Conservation (phyloP, 768 basidiomycete species). For the Amanita thiersii region DNA sequence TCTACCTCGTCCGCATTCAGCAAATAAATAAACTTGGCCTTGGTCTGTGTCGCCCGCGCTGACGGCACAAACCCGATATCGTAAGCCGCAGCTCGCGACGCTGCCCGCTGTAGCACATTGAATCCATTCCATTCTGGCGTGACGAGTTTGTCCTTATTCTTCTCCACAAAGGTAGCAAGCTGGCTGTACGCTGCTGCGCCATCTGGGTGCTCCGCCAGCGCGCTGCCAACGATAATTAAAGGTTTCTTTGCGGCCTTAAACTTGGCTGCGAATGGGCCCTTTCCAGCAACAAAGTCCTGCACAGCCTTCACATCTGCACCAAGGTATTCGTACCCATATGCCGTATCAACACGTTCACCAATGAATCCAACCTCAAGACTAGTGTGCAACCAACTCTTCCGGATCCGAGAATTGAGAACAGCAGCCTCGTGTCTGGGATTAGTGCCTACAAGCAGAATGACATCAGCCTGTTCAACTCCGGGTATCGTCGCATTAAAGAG, state of each 20-base stretch:
- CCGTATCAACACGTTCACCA: constrained; percentile 85
- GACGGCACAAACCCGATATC: constrained; percentile 92
- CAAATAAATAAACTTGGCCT: constrained; percentile 94
- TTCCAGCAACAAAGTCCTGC: constrained; percentile 69
- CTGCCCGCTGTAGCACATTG: constrained; percentile 87
- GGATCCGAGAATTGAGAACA: constrained; percentile 93
- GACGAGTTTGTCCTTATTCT: constrained; percentile 65
- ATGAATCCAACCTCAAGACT: constrained; percentile 83
- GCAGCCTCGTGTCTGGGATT: constrained; percentile 97
- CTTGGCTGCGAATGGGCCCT: constrained; percentile 72
- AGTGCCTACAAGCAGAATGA: constrained; percentile 87
- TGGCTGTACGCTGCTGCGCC: constrained; percentile 70
- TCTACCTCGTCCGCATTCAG: constrained; percentile 94
- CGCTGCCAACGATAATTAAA: constrained; percentile 88
- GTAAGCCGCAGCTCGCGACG: constrained; percentile 90
- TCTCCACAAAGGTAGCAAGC: constrained; percentile 72
- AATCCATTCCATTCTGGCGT: constrained; percentile 96
- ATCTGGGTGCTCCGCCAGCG: constrained; percentile 78
- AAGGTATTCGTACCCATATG: constrained; percentile 90
- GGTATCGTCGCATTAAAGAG: constrained; percentile 93
- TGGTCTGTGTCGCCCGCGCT: constrained; percentile 60
- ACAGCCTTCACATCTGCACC: constrained; percentile 72
- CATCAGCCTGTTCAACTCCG: constrained; percentile 86
- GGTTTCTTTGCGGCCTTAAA: constrained; percentile 89
- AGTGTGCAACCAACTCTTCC: constrained; percentile 89